A percentile compares a stretch with the other conserved stretches of the same genome.
Conservation (phyloP, 441 rosid species). For the Breynia disticha region DNA sequence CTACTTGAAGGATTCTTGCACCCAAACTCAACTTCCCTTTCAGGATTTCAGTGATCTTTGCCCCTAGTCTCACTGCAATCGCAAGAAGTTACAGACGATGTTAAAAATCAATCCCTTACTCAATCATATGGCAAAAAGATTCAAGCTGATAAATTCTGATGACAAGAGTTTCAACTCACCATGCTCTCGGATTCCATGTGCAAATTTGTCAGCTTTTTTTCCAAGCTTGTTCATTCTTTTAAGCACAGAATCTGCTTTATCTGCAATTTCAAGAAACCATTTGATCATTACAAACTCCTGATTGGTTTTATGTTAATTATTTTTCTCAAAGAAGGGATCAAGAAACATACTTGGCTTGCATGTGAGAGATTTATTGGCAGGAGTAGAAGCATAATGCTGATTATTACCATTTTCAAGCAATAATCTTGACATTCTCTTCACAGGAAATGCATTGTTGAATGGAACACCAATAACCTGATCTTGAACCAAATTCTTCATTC, state of each 20-base stretch:
- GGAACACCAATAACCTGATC: conserved; percentile 27
- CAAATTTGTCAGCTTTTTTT: conserved; percentile 44
- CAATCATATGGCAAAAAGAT: too few species aligned
- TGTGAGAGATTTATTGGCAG: conserved; percentile 24
- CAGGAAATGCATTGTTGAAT: conserved; percentile 5
- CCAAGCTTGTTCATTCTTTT: conserved; percentile 36
- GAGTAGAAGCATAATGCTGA: conserved; percentile 19
- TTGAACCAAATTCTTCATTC: conserved; percentile 24
- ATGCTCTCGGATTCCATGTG: conserved; percentile 37
- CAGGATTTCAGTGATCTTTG: conserved; percentile 47
- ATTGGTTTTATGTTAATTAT: too few species aligned
- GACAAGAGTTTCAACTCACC: conserved; percentile 16
- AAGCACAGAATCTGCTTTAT: conserved; percentile 21
- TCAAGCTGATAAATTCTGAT: not conserved
- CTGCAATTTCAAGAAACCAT: conserved; percentile 15
- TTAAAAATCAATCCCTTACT: not conserved
- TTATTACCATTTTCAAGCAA: conserved; percentile 16
- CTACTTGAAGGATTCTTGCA: conserved; percentile 49
- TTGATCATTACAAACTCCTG: too few species aligned
- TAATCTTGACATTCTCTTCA: conserved; percentile 9
- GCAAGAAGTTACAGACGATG: not conserved
- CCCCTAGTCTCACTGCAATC: conserved; percentile 37
- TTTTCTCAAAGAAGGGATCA: not conserved
- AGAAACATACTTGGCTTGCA: conserved; percentile 17
- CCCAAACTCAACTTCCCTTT: conserved; percentile 60